Conservation (phyloP, 164 flowering plant species). For the Vitis riparia region DNA sequence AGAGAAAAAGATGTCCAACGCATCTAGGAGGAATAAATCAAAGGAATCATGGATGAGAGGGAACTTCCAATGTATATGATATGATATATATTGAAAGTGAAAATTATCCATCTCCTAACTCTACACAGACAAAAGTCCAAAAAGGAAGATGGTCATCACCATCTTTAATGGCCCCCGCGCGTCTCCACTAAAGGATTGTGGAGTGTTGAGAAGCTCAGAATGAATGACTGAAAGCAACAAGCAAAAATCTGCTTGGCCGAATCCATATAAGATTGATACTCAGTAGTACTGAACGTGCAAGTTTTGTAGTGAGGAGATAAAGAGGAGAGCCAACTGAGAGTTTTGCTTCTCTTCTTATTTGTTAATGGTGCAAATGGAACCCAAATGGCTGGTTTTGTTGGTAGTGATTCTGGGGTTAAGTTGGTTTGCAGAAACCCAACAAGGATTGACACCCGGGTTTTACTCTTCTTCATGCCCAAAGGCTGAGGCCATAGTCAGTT, state of each 20-base stretch:
- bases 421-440: constrained; percentile 25
- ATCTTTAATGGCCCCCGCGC: constrained; percentile 5
- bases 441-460: constrained; percentile 40
- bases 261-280: neutral
- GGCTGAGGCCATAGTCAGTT: constrained; percentile 55
- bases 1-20: neutral
- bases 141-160: neutral
- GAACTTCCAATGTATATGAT: too few relatives aligned
- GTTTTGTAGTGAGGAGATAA: neutral
- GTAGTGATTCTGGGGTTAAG: constrained; percentile 22
- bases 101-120: too few relatives aligned
- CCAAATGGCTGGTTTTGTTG: constrained; percentile 12
- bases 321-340: neutral
- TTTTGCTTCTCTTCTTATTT: neutral
- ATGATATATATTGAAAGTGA: too few relatives aligned
- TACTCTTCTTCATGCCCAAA: constrained; percentile 58
- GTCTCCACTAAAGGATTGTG: constrained; percentile 4
- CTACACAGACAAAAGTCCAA: constrained; percentile 2
- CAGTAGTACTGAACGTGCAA: neutral
- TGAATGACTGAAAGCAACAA: neutral
- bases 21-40: constrained; percentile 12
- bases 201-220: neutral
- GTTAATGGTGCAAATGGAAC: constrained; percentile 18
- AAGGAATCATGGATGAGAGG: constrained; percentile 1
- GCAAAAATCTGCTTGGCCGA: neutral